phyloP scores from a whole-genome alignment of 2,329 filamentous ascomycete species.

The Trichoderma gracile region DNA sequence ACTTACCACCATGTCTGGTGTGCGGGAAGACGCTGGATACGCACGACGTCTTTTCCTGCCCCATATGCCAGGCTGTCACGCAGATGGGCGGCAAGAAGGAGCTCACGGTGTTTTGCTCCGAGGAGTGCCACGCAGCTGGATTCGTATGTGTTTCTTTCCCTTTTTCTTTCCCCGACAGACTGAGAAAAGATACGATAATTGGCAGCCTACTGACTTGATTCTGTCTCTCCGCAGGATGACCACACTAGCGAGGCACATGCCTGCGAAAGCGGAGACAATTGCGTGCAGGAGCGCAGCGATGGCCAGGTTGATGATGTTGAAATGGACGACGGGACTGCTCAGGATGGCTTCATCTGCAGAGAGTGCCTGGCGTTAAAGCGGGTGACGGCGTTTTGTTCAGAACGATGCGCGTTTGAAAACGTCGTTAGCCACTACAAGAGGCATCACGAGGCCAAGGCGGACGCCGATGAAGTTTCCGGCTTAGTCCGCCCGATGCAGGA shows the following conservation, averaged over 20 bases:
- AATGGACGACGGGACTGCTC: conserved; percentile 41
- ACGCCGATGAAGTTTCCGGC: conserved; percentile 30
- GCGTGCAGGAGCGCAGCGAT: conserved; percentile 38
- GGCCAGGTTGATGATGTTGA: conserved; percentile 42
- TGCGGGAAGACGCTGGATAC: conserved; percentile 41
- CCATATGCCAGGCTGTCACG: conserved; percentile 47
- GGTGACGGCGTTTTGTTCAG: conserved; percentile 46
- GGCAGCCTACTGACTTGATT: conserved; percentile 31
- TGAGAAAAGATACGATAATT: too few relatives aligned
- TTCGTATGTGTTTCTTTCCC: conserved; percentile 41
- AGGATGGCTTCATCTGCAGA: conserved; percentile 42
- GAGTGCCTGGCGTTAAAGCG: conserved; percentile 44
- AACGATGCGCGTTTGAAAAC: conserved; percentile 45
- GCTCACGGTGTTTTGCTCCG: conserved; percentile 49
- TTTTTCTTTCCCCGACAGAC: too few relatives aligned
- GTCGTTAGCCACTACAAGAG: conserved; percentile 44
- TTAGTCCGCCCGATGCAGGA: conserved; percentile 32
- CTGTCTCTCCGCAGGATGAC: conserved; percentile 36
- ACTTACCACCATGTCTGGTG: conserved; percentile 43
- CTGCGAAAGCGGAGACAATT: conserved; percentile 45
- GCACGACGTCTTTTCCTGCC: conserved; percentile 45
- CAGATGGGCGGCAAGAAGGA: conserved; percentile 41
- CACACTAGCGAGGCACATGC: conserved; percentile 44
- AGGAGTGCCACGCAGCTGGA: conserved; percentile 43
- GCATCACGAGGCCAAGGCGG: conserved; percentile 36